A percentile compares a stretch with the other conserved stretches of the same genome.
Conservation (phyloP, 345 rosid species). For the Psidium friedrichsthalianum region DNA sequence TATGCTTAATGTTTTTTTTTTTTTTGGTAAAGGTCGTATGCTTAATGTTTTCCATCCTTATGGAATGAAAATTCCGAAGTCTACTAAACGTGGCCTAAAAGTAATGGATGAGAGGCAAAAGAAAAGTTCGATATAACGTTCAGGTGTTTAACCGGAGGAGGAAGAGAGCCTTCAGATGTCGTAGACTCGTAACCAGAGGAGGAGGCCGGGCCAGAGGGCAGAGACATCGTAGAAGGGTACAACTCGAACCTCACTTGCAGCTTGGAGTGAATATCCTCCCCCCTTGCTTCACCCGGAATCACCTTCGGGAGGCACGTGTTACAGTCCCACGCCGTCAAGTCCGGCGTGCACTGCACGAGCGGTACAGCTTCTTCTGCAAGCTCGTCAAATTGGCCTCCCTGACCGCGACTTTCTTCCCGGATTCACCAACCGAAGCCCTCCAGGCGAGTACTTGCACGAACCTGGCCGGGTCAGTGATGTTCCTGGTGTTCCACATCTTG, state of each 20-base stretch:
- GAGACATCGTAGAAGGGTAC: neutral
- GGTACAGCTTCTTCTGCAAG: conserved; percentile 13
- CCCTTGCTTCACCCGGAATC: neutral
- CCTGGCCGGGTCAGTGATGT: neutral
- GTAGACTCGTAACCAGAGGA: neutral
- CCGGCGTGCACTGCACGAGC: conserved; percentile 48
- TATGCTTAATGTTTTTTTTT: neutral
- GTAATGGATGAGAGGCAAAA: neutral
- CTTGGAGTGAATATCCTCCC: conserved; percentile 4
- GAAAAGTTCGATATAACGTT: neutral
- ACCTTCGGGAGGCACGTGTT: conserved; percentile 13
- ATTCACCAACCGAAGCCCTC: neutral
- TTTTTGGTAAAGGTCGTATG: too few species aligned
- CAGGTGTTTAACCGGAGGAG: too few species aligned
- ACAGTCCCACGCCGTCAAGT: conserved; percentile 27
- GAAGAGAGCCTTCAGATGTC: neutral
- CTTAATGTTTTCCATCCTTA: neutral
- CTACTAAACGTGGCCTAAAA: neutral
- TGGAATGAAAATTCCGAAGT: neutral
- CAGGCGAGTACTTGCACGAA: neutral
- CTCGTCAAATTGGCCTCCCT: conserved; percentile 3
- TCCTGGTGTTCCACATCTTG: neutral
- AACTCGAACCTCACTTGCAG: conserved; percentile 7
- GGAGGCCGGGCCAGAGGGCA: neutral
- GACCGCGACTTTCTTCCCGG: neutral